Conservation (phyloP, 140 eudicot genomes). For the Ambrosia hybrid region DNA sequence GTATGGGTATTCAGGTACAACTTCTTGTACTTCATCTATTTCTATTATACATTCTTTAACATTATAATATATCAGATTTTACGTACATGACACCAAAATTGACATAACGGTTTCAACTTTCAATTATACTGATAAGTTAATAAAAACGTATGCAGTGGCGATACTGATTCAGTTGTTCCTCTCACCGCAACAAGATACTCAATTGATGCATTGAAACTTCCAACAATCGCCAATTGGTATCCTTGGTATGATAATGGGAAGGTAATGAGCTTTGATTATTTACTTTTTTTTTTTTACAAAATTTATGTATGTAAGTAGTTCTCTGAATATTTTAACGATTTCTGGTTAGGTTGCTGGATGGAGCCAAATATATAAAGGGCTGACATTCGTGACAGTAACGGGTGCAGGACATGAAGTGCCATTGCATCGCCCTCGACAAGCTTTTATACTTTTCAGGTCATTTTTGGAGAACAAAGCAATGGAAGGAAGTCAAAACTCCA, state of each 20-base stretch:
- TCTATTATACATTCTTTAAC: background rate
- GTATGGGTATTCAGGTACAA: slow-evolving; percentile 90
- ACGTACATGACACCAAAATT: background rate
- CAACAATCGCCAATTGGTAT: slow-evolving; percentile 72
- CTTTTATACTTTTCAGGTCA: no score
- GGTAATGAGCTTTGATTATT: slow-evolving; percentile 37
- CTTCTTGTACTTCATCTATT: background rate
- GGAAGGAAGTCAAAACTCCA: slow-evolving; percentile 38
- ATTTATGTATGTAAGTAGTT: background rate
- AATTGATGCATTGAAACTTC: slow-evolving; percentile 80
- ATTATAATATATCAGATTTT: background rate
- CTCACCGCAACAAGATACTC: slow-evolving; percentile 88
- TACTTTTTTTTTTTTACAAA: background rate
- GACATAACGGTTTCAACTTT: background rate
- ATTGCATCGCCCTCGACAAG: slow-evolving; percentile 84
- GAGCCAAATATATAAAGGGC: slow-evolving; percentile 86
- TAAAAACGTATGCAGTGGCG: slow-evolving; percentile 59
- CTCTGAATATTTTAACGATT: background rate
- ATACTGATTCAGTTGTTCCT: slow-evolving; percentile 95
- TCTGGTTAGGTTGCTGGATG: slow-evolving; percentile 94
- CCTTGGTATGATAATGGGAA: slow-evolving; percentile 85
- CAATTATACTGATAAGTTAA: background rate
- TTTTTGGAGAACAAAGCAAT: slow-evolving; percentile 74
- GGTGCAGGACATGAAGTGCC: slow-evolving; percentile 99
- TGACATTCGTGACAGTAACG: slow-evolving; percentile 79